Evolutionary conservation across 2,329 filamentous ascomycete genomes (phyloP).

Genomic region (Domatiomyces catenatus): DNA sequence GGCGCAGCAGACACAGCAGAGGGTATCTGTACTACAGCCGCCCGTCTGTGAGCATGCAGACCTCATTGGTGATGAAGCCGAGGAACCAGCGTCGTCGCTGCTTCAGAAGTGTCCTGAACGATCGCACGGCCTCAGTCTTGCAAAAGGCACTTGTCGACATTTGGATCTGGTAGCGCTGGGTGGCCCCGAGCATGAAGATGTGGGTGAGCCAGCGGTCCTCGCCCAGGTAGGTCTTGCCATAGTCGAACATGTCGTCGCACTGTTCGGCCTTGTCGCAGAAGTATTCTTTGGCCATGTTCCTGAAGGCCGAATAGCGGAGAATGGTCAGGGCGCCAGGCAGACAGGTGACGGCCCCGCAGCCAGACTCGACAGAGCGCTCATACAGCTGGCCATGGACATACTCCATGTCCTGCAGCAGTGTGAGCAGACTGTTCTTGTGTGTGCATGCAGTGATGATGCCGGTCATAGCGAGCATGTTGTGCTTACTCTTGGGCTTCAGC

Average conservation of each 20-base stretch:
- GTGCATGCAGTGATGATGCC: conserved; percentile 94
- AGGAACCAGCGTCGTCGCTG: conserved; percentile 93
- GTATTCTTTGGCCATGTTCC: conserved; percentile 95
- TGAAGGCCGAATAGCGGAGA: conserved; percentile 87
- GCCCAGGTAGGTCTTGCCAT: conserved; percentile 84
- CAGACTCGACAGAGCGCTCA: conserved; percentile 87
- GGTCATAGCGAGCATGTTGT: conserved; percentile 93
- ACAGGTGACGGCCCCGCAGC: conserved; percentile 86
- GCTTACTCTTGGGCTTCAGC: conserved; percentile 76
- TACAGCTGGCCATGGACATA: conserved; percentile 95
- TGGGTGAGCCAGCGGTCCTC: conserved; percentile 96
- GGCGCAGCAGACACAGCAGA: conserved; percentile 67
- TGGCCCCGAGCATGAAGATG: conserved; percentile 95
- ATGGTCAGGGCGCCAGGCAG: conserved; percentile 91
- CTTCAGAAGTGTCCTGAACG: conserved; percentile 70
- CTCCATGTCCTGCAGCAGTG: conserved; percentile 91
- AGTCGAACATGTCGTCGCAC: conserved; percentile 91
- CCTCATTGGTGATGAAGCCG: conserved; percentile 94
- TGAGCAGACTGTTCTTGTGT: conserved; percentile 73
- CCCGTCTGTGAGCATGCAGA: conserved; percentile 92
- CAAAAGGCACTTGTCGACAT: conserved; percentile 97
- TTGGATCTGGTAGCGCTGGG: conserved; percentile 85
- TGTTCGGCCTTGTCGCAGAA: conserved; percentile 94
- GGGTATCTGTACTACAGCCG: conserved; percentile 86
- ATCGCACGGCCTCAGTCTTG: conserved; percentile 94